Percentiles rank a stretch among this genome's conserved stretches.
These are phyloP conservation scores for Trichoderma sp. DNA, from an alignment of 2,329 filamentous ascomycete genomes.

Conservation along the genomic window DNA sequence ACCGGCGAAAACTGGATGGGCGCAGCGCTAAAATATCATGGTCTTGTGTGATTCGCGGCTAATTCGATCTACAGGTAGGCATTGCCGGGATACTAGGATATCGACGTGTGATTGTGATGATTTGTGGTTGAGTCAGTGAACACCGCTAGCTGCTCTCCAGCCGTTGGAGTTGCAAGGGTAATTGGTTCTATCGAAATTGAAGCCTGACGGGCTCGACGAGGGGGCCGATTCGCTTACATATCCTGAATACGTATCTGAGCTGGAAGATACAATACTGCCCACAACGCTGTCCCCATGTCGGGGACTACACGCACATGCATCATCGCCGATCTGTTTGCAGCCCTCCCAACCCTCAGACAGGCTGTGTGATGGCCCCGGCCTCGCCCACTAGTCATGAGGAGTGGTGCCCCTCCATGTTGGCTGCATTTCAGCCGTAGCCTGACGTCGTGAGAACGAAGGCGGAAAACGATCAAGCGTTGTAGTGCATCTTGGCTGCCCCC, in stretches of 20 bases:
- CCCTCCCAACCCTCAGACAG: background rate
- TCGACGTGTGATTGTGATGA: background rate
- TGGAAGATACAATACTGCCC: background rate
- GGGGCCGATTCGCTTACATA: background rate
- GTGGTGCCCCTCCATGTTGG: background rate
- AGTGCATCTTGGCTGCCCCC: background rate
- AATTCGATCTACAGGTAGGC: conserved; percentile 15
- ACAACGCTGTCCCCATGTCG: background rate
- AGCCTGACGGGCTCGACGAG: background rate
- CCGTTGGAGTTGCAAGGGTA: conserved; percentile 1
- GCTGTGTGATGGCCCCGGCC: background rate
- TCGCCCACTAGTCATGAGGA: conserved; percentile 2
- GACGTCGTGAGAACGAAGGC: background rate
- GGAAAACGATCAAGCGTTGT: background rate
- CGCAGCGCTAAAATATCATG: background rate
- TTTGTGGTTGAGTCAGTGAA: background rate
- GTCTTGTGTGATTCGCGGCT: conserved; percentile 18
- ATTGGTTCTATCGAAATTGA: background rate
- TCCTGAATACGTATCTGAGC: background rate
- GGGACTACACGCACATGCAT: background rate
- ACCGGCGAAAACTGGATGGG: conserved; percentile 10
- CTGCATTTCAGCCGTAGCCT: background rate
- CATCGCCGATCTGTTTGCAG: conserved; percentile 6
- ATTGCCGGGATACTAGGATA: background rate
- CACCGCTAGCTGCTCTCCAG: conserved; percentile 5